phyloP scores from a whole-genome alignment of 2,329 filamentous ascomycete species.

The Trichophyton verrucosum region DNA sequence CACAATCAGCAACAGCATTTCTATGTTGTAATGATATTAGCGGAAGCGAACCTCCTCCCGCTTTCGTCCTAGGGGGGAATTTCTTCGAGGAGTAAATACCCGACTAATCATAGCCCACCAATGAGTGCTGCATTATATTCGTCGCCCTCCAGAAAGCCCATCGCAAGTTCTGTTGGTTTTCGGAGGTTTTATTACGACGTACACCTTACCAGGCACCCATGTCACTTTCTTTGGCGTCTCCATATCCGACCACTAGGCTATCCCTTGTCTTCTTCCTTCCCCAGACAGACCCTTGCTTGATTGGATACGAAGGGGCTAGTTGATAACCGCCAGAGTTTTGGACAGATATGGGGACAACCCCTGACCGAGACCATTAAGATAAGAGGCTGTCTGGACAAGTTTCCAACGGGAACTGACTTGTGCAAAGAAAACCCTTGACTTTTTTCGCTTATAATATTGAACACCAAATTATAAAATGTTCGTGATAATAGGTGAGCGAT shows the following conservation, averaged over 20 bases:
- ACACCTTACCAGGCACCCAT: not conserved
- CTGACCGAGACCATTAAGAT: not conserved
- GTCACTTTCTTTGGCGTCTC: not conserved
- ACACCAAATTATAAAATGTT: no score
- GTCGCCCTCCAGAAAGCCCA: not conserved
- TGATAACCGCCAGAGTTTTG: conserved; percentile 2
- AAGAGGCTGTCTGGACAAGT: not conserved
- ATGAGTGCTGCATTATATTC: not conserved
- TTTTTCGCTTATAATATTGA: not conserved
- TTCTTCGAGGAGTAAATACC: not conserved
- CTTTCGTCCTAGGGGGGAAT: conserved; percentile 3
- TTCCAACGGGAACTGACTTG: not conserved
- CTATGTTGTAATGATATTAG: conserved; percentile 3
- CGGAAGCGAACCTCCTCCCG: conserved; percentile 1
- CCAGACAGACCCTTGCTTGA: not conserved
- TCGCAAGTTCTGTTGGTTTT: not conserved
- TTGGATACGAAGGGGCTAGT: conserved; percentile 1
- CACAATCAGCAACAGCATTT: not conserved
- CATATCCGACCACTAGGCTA: not conserved
- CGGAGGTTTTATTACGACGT: conserved; percentile 1
- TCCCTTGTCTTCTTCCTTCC: not conserved
- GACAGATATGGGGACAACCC: not conserved
- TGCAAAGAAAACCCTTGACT: not conserved
- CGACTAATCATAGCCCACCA: not conserved
- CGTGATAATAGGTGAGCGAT: not conserved